phyloP scores from a whole-genome alignment of 75 land plant species.

The Pinus tabuliformis region DNA sequence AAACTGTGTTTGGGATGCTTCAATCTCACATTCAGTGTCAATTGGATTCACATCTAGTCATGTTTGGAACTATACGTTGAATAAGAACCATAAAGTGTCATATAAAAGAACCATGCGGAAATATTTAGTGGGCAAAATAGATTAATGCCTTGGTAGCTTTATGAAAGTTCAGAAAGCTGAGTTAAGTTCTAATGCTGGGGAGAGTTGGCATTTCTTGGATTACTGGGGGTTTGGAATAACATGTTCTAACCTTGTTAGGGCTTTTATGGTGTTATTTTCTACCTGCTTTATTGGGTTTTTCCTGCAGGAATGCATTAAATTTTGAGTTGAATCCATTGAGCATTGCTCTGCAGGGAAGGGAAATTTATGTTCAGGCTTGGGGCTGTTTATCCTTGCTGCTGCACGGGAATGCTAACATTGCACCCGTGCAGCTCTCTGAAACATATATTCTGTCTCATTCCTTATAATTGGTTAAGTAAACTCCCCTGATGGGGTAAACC shows the following conservation, averaged over 20 bases:
- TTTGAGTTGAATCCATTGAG: not conserved
- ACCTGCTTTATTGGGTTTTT: not conserved
- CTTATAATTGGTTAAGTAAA: no score
- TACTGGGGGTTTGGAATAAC: not conserved
- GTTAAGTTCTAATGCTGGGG: not conserved
- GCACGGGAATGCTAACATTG: not conserved
- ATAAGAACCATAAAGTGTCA: not conserved
- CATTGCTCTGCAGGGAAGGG: not conserved
- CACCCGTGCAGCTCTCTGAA: not conserved
- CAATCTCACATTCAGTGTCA: not conserved
- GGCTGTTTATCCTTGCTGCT: not conserved
- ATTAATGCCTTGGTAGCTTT: not conserved
- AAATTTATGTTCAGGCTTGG: not conserved
- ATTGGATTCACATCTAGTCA: not conserved
- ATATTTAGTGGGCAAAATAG: no score
- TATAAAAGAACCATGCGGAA: not conserved
- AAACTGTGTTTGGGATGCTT: not conserved
- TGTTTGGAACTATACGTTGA: not conserved
- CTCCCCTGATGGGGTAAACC: no score
- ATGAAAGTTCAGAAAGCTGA: not conserved
- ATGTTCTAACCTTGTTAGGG: not conserved
- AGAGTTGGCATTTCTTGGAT: not conserved
- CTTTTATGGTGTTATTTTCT: not conserved
- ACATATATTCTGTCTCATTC: no score
- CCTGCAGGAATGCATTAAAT: not conserved